These are phyloP conservation scores for Mucor velutinosus DNA, from an alignment of 371 early-diverging fungal genomes.

Conservation along the genomic window DNA sequence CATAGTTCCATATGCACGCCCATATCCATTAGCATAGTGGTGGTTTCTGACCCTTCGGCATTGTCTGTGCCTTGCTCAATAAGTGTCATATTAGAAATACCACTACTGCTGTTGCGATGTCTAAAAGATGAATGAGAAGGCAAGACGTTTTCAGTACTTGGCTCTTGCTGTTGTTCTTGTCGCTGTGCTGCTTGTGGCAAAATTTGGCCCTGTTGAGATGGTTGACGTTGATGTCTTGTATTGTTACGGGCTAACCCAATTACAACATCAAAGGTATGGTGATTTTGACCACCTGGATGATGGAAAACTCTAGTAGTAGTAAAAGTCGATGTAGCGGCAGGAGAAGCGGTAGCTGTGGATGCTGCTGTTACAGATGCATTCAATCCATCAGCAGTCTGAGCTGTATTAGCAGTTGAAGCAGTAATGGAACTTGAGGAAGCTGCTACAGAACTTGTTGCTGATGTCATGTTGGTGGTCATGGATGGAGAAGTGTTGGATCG, in stretches of 20 bases:
- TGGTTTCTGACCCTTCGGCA: conserved; percentile 9
- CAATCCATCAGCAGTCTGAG: too few species aligned
- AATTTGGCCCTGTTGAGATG: too few species aligned
- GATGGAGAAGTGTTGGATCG: too few species aligned
- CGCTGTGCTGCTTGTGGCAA: neutral
- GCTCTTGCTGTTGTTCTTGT: neutral
- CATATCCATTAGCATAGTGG: conserved; percentile 24
- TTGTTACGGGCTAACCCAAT: too few species aligned
- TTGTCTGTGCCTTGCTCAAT: neutral
- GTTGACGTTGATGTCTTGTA: too few species aligned
- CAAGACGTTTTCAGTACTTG: conserved; percentile 1
- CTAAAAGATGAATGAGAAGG: too few species aligned
- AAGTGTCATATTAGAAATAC: neutral
- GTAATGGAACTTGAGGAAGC: neutral
- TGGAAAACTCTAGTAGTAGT: neutral
- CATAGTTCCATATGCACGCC: conserved; percentile 21
- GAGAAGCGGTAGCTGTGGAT: neutral
- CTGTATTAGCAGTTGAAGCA: neutral
- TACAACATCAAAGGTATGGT: neutral
- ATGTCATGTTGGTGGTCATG: neutral
- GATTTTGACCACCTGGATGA: neutral
- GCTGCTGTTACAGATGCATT: neutral
- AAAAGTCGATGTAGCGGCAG: neutral
- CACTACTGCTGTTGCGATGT: conserved; percentile 1
- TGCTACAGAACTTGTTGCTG: neutral